Percentiles rank a stretch among this genome's conserved stretches.
These are phyloP conservation scores for Talaromyces sp. DNA, from an alignment of 2,329 filamentous ascomycete genomes.

Conservation along the genomic window DNA sequence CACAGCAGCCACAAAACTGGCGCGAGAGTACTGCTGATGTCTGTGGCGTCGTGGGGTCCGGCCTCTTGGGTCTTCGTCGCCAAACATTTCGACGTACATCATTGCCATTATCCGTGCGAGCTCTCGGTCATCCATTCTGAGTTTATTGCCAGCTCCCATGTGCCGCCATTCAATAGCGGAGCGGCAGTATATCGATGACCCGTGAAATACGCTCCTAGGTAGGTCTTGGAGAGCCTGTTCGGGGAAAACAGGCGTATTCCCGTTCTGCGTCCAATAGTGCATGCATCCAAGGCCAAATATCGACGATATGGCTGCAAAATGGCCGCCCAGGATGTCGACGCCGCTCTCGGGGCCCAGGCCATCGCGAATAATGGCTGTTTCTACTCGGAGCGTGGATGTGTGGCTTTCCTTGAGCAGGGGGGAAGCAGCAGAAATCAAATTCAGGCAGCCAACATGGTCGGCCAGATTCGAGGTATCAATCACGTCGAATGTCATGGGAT, in stretches of 20 bases:
- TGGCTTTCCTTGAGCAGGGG: slow-evolving; percentile 41
- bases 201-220: not conserved
- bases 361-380: not conserved
- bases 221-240: not conserved
- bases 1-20: slow-evolving; percentile 22
- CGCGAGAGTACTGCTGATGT: slow-evolving; percentile 20
- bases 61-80: not conserved
- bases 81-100: not conserved
- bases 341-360: not conserved
- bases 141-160: not conserved
- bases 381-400: not conserved
- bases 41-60: not conserved
- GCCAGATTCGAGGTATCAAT: slow-evolving; percentile 53
- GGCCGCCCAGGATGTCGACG: not conserved
- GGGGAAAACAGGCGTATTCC: not conserved
- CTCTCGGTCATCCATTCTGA: not conserved
- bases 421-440: slow-evolving; percentile 42
- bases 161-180: not conserved
- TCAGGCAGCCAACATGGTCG: slow-evolving; percentile 43
- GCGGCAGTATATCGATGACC: not conserved
- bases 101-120: not conserved
- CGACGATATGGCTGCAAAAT: not conserved
- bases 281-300: not conserved
- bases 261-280: not conserved
- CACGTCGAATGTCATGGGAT: slow-evolving; percentile 50